Conservation (phyloP, 208 protist genomes). For the Trichomonas gallinae region DNA sequence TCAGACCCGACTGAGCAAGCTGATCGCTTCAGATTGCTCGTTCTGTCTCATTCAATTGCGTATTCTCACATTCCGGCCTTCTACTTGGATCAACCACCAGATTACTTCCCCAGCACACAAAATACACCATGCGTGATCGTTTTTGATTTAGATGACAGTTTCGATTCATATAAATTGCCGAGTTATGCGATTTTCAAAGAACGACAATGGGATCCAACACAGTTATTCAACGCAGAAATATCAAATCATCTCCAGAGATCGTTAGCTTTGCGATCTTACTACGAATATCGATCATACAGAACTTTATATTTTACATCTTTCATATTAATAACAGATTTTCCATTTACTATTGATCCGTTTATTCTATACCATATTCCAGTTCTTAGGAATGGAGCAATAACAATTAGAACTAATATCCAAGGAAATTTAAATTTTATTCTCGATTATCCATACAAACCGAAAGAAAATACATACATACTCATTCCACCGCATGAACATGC, state of each 20-base stretch:
- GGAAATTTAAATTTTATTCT: background rate
- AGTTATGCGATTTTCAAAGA: background rate
- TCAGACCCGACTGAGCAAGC: background rate
- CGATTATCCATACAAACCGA: background rate
- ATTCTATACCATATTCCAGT: background rate
- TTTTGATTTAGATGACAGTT: background rate
- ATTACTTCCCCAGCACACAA: background rate
- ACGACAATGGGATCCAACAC: background rate
- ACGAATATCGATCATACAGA: background rate
- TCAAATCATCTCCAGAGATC: background rate
- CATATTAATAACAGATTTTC: background rate
- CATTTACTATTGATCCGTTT: background rate
- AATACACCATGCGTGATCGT: background rate
- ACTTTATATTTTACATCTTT: conserved; percentile 9
- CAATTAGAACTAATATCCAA: background rate
- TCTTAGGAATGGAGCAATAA: background rate
- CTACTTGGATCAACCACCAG: background rate
- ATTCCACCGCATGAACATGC: conserved; percentile 2
- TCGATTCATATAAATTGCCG: background rate
- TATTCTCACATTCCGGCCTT: background rate
- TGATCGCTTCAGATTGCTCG: background rate
- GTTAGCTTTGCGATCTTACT: background rate
- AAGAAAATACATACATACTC: background rate
- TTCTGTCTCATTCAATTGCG: background rate
- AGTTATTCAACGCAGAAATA: background rate